Base-by-base conservation (phyloP, 352 stramenopile species). In the Phytophthora capsici region DNA sequence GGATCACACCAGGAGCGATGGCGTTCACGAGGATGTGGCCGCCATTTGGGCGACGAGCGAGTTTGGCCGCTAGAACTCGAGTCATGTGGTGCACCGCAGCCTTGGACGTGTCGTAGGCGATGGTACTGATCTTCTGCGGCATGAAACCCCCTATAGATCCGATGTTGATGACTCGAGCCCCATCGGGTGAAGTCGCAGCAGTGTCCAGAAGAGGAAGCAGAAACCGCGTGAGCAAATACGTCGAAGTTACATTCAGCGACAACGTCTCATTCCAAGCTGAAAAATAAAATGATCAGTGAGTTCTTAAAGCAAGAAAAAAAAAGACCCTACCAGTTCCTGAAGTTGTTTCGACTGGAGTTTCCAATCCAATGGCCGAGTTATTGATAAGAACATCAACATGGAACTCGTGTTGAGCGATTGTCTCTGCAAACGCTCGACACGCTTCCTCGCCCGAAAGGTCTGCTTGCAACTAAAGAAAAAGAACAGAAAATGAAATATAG, bases 21-120 rank as follows among this genome's bases (percentile, higher is more conserved):
- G 88, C 88, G 73, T 99, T 99, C n/a, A 98, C 95, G 4, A 97
- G 93, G 54, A 99, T 98, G 67, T 91, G 80, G 26, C 94, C 84
- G 25, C 84, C 82, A 30, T 92, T 90, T 9, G 82, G 75, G 3
- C 78, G 82, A 26, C 78, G 78, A 52, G 85, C 93, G 8, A 99
- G 83, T 70, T 99, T 96, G 0, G 84, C 78, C 0, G 95, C 88
- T 30, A 99, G 58, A 46, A 97, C 89, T 41, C 90, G 90, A 17
- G 95, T 98, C 22, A 99, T 71, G 62, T 98, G 88, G 73, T 98
- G 94, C 16, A 99, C 73, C 1, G 93, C 96, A 5, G 95, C 95
- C 82, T 99, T 99, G 58, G 79, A 95, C 48, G 89, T 86, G 73
- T 98, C 93, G 79, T 99, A 99, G 13, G 93, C 92, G 57, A 96